phyloP scores from a whole-genome alignment of 208 protist species.

The Leishmania major region DNA sequence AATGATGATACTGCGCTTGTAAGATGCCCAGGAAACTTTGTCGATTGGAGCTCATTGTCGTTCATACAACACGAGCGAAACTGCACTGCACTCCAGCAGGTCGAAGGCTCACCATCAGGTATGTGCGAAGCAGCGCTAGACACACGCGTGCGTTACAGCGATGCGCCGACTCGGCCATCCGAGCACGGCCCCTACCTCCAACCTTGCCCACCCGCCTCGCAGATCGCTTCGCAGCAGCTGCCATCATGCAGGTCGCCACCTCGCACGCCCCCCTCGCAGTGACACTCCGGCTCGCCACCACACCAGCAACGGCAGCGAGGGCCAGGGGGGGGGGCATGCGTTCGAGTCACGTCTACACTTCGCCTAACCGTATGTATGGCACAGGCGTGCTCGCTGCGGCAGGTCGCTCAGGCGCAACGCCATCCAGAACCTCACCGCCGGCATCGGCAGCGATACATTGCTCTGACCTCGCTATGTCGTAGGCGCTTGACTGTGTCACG shows the following conservation, averaged over 20 bases:
- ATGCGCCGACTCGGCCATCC: neutral
- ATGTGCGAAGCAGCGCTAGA: neutral
- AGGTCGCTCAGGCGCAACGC: neutral
- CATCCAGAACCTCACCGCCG: neutral
- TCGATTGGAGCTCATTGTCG: neutral
- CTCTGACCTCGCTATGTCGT: neutral
- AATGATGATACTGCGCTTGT: neutral
- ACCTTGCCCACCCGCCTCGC: neutral
- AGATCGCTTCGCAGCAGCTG: neutral
- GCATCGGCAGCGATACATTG: neutral
- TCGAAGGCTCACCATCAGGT: neutral
- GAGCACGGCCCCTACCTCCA: neutral
- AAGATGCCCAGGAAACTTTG: neutral
- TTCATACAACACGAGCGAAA: neutral
- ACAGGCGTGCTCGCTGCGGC: neutral
- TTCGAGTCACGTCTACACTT: neutral
- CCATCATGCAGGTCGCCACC: neutral
- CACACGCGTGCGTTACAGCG: conserved; percentile 3
- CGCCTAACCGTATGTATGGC: neutral
- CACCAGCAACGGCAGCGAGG: neutral
- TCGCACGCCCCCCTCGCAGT: neutral
- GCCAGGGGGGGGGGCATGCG: neutral
- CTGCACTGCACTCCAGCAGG: neutral
- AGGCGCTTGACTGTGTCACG: neutral
- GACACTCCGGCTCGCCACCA: neutral